Evolutionary conservation across 2,329 filamentous ascomycete genomes (phyloP), one percentile per base, ranked within the genome.

Genomic region (Seiridium unicorne): DNA sequence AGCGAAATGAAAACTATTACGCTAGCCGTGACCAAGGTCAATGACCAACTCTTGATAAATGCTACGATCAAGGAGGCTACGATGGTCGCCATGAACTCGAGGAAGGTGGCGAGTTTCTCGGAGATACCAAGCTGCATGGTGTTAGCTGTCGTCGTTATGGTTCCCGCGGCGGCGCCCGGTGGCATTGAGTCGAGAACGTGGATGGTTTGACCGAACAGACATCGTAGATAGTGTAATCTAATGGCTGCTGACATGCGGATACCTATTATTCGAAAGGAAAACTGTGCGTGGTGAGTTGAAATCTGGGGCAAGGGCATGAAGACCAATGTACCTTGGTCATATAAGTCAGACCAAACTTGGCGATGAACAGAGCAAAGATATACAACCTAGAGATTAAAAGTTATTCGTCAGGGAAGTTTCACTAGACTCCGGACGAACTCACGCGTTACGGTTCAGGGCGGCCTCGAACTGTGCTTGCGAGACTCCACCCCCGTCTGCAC

Each of bases 341-440:
- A 63, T 91, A 92, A 61, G 83, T 84, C 46, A 90, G 75, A 18
- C 76, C 69, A 64, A 90, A 87, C 53, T 88, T 85, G 11, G 77
- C 89, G 46, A 92, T 73, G 71, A 92, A 93, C 5, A 93, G 77
- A 59, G 86, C 85, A 58, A 92, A 83, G 67, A 92, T 86, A 72
- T 88, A 91, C 0, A 93, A 75, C 1, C 84, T 86, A 61, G 26
- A 58, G 55, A 40, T 44, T 7, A 55, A 9, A 42, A 26, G n/a
- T 9, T 32, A 36, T 13, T 18, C 7, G 6, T 44, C 53, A 42
- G 35, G n/a, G 7, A n/a, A 2, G 26, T 32, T 26, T 7, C 7
- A 9, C n/a, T 1, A 42, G n/a, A 1, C 18, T 8, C 11, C 10
- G 3, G 47, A 46, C 36, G 13, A 67, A 66, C 47, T 36, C 68